Conservation (phyloP, 805 yeast species). For the Candida tammaniensis region DNA sequence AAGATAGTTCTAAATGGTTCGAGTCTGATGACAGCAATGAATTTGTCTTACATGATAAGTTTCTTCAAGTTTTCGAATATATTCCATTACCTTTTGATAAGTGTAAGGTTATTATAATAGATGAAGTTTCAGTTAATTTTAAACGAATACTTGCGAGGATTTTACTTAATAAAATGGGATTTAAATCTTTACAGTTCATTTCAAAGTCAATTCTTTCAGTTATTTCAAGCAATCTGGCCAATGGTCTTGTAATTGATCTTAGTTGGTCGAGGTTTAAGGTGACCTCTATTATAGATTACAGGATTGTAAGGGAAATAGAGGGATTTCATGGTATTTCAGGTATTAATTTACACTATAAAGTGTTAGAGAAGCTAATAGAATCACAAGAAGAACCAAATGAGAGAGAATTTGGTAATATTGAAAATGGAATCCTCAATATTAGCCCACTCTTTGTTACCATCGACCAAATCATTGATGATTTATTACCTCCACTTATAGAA, state of each 20-base stretch:
- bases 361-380: constrained; percentile 6
- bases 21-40: constrained; percentile 4
- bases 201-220: constrained; percentile 19
- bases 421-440: constrained; percentile 5
- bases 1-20: constrained; percentile 11
- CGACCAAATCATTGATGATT: constrained; percentile 2
- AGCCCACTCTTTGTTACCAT: constrained; percentile 1
- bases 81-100: constrained; percentile 18
- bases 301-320: constrained; percentile 14
- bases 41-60: constrained; percentile 9
- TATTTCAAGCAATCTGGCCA: constrained; percentile 17
- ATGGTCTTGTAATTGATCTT: constrained; percentile 28
- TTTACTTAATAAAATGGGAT: constrained; percentile 20
- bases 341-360: constrained; percentile 11
- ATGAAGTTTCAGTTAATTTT: constrained; percentile 8
- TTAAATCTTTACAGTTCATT: constrained; percentile 22
- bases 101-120: constrained; percentile 21
- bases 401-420: constrained; percentile 1
- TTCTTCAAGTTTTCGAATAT: constrained; percentile 14
- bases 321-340: constrained; percentile 8
- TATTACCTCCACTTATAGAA: constrained; percentile 7
- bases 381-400: constrained; percentile 5
- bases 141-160: constrained; percentile 18
- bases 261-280: constrained; percentile 25
- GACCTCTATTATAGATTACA: constrained; percentile 21